phyloP scores from a whole-genome alignment of 306 rosid genomes.

The Quercus alba region DNA sequence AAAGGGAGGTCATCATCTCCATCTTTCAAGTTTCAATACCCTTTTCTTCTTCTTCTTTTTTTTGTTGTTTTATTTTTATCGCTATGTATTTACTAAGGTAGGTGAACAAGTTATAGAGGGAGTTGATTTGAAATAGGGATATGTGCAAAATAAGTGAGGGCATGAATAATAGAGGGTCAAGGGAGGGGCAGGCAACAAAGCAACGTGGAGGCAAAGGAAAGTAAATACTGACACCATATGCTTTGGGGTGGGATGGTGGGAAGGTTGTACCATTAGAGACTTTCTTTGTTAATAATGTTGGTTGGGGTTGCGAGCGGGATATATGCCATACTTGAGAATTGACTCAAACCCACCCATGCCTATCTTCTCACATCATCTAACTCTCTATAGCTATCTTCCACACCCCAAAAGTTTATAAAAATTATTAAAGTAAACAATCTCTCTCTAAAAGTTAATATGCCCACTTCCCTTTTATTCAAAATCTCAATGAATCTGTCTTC shows the following conservation, averaged over 20 bases:
- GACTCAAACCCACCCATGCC: slow-evolving; percentile 14
- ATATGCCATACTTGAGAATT: slow-evolving; percentile 4
- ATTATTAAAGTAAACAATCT: background rate
- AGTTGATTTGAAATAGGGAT: slow-evolving; percentile 32
- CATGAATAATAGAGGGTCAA: slow-evolving; percentile 27
- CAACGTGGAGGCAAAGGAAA: slow-evolving; percentile 48
- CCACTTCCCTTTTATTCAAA: slow-evolving; percentile 8
- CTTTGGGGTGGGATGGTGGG: slow-evolving; percentile 19
- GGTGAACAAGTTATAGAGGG: slow-evolving; percentile 22
- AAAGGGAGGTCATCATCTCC: background rate
- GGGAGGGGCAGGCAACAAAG: slow-evolving; percentile 26
- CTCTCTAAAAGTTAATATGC: slow-evolving; percentile 8
- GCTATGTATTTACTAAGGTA: slow-evolving; percentile 3
- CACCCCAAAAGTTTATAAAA: background rate
- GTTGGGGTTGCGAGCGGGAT: slow-evolving; percentile 6
- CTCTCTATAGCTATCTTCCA: background rate
- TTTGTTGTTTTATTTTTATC: background rate
- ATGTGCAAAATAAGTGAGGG: slow-evolving; percentile 41
- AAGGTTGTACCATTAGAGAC: slow-evolving; percentile 9
- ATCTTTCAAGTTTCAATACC: background rate
- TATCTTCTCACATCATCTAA: slow-evolving; percentile 2
- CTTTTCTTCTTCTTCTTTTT: too few relatives aligned
- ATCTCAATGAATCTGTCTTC: slow-evolving; percentile 7
- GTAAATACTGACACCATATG: slow-evolving; percentile 42
- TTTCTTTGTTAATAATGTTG: slow-evolving; percentile 10